Evolutionary conservation across 2,329 filamentous ascomycete genomes (phyloP).

Genomic region (Didymosphaeria variabile): DNA sequence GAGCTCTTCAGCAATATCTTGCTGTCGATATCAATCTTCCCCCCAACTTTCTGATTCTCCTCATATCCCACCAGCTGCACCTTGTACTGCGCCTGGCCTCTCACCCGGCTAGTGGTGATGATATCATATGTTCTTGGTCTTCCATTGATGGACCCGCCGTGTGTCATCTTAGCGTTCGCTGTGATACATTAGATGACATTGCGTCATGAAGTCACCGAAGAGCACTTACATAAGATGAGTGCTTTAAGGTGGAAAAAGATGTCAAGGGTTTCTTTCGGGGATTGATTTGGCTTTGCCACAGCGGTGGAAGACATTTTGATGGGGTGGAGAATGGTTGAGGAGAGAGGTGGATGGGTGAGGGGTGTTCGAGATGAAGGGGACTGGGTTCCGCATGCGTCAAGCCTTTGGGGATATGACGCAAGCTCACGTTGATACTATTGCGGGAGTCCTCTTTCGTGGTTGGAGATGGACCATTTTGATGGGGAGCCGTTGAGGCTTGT

Average conservation of each 20-base stretch:
- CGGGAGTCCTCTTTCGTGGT: slow-evolving; percentile 2
- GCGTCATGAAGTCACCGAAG: background rate
- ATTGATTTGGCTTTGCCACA: background rate
- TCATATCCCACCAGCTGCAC: slow-evolving; percentile 25
- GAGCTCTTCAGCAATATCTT: slow-evolving; percentile 25
- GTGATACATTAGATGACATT: slow-evolving; percentile 11
- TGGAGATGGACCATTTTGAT: background rate
- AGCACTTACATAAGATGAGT: slow-evolving; percentile 19
- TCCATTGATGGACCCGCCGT: slow-evolving; percentile 21
- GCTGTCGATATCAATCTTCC: slow-evolving; percentile 24
- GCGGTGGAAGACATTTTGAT: slow-evolving; percentile 5
- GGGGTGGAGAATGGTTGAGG: background rate
- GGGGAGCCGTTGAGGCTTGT: background rate
- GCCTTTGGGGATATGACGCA: slow-evolving; percentile 1
- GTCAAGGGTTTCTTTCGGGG: slow-evolving; percentile 20
- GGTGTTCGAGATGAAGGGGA: background rate
- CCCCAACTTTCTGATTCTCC: slow-evolving; percentile 20
- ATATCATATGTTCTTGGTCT: slow-evolving; percentile 25
- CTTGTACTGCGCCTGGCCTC: slow-evolving; percentile 21
- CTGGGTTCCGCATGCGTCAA: background rate
- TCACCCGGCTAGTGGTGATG: slow-evolving; percentile 13
- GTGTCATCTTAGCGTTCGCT: slow-evolving; percentile 25
- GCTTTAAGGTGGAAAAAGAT: slow-evolving; percentile 18
- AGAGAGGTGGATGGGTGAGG: background rate
- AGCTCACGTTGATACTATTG: background rate